Base-by-base conservation (phyloP, 2,329 filamentous ascomycete species). In the Alternaria gaisen region DNA sequence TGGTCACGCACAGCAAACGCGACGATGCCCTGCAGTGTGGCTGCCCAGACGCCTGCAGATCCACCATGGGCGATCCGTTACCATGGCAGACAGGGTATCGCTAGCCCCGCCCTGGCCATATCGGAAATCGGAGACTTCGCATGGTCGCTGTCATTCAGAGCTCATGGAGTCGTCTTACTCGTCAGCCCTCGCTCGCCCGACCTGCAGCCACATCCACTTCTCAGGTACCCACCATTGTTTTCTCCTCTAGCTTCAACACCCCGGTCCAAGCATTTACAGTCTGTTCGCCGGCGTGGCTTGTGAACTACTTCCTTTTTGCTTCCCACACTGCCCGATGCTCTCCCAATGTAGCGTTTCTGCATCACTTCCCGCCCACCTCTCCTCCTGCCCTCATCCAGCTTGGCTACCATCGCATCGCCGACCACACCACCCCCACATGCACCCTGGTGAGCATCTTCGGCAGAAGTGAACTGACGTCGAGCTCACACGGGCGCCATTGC, bases 41-140 rank as follows among this genome's bases (percentile, higher is more conserved):
- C 63, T 72, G 74, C 68, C 71, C 70, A 71, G 67, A 61, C 61
- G 62, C 63, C 58, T 70, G 75, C 67, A 73, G 74, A 77, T 78
- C 74, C 68, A 74, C 69, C 66, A 67, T 58, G 61, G 73, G 65
- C 72, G 75, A 77, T 77, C 75, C 74, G 72, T 77, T 74, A 77
- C 73, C 65, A 70, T 71, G 74, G 72, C 71, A 64, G 70, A 61
- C 71, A 72, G 68, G 72, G 70, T 70, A 67, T 68, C 62, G 63
- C 61, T 70, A 65, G 72, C 72, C 73, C 73, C 73, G 68, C 74
- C 71, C 69, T 72, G 60, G 66, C 66, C 64, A 68, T 63, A 66
- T 77, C 72, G 76, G 73, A 75, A 75, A 77, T 76, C 75, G 72
- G 74, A 77, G 69, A 68, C 62, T 72, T 73, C 66, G 65, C 68